Conservation (phyloP, 129 eudicot genomes). For the Rutidosis leptorrhynchoides region DNA sequence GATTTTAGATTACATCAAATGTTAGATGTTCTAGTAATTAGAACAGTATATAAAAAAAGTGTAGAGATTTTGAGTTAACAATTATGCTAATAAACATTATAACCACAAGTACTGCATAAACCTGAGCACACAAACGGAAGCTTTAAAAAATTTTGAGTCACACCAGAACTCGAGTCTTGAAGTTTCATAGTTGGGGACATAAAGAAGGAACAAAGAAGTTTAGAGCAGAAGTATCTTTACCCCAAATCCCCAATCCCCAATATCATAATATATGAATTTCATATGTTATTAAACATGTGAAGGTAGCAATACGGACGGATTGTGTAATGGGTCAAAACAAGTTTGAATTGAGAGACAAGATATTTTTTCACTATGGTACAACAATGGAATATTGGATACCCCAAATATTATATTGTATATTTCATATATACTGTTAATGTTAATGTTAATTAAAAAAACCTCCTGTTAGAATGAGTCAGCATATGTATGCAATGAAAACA, state of each 20-base stretch:
- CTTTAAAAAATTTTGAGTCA: not conserved
- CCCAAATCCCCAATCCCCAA: not conserved
- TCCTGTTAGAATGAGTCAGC: not conserved
- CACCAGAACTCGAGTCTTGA: not conserved
- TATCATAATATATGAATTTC: not conserved
- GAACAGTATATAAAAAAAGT: not conserved
- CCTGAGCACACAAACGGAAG: not conserved
- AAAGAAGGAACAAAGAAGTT: not conserved
- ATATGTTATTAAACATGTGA: constrained; percentile 1
- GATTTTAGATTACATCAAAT: constrained; percentile 6
- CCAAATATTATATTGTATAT: not conserved
- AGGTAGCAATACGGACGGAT: not conserved
- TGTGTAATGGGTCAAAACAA: not conserved
- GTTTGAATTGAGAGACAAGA: not conserved
- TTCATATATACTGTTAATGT: not conserved
- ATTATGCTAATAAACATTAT: not conserved
- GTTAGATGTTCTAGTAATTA: constrained; percentile 1
- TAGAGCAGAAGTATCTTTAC: not conserved
- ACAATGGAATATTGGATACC: not conserved
- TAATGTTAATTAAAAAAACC: not conserved
- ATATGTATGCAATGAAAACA: not conserved
- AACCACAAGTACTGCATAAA: constrained; percentile 7
- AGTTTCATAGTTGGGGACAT: not conserved
- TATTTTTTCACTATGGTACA: not conserved
- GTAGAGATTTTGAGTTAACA: not conserved